Percentiles rank a stretch among this genome's conserved stretches.
These are phyloP conservation scores for Colletotrichum sp. DNA, from an alignment of 2,329 filamentous ascomycete species.

Conservation along the genomic window DNA sequence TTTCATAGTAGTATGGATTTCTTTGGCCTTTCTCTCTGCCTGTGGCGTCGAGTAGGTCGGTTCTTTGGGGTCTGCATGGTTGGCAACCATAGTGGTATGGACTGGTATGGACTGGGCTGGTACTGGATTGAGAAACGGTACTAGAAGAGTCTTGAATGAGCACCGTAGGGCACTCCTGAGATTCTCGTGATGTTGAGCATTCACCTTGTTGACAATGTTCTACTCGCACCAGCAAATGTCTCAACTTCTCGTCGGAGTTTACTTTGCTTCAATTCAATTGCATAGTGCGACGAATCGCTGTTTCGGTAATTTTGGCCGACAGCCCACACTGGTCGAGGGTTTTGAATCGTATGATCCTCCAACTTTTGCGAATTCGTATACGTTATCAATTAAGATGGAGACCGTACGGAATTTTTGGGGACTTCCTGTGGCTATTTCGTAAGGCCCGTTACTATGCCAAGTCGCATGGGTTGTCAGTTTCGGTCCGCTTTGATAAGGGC, in stretches of 20 bases:
- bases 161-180: rapidly evolving
- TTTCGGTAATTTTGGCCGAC: neutral
- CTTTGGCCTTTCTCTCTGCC: neutral
- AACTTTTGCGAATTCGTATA: too few relatives aligned
- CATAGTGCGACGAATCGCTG: neutral
- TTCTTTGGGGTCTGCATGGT: neutral
- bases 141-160: neutral
- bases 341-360: too few relatives aligned
- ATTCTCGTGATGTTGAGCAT: neutral
- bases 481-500: neutral
- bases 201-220: neutral
- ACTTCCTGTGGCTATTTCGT: neutral
- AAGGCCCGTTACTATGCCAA: neutral
- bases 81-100: neutral
- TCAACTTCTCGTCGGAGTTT: neutral
- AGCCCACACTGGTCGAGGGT: too few relatives aligned
- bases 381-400: too few relatives aligned
- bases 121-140: neutral
- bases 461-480: neutral
- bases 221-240: neutral
- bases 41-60: neutral
- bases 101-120: too few relatives aligned
- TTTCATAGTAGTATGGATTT: neutral
- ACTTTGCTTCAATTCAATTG: neutral
- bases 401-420: neutral